Conservation (phyloP, 345 rosid genomes). For the Eutrema japonicum region DNA sequence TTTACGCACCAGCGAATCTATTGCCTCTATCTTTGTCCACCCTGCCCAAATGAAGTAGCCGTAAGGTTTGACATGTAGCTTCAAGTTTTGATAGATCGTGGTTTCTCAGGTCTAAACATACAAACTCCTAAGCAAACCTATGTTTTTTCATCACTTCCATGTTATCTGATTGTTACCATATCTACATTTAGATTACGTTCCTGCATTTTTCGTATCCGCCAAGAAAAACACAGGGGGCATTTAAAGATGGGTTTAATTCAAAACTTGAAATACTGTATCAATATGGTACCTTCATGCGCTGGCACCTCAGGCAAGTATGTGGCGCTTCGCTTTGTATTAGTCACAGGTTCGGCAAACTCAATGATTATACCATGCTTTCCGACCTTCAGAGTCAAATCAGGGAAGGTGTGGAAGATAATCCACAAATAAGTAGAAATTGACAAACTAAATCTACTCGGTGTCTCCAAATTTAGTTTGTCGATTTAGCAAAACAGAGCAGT, state of each 20-base stretch:
- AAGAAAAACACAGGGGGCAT: too few species aligned
- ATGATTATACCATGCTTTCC: conserved; percentile 95
- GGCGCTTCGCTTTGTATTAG: conserved; percentile 71
- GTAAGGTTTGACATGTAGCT: not conserved
- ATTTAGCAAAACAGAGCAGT: too few species aligned
- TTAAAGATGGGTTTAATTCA: too few species aligned
- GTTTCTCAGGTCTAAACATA: too few species aligned
- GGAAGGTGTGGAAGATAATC: not conserved
- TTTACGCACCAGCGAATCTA: conserved; percentile 89
- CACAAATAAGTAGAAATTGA: not conserved
- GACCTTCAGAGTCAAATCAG: conserved; percentile 51
- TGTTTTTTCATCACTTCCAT: too few species aligned
- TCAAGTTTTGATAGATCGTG: too few species aligned
- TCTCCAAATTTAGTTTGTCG: too few species aligned
- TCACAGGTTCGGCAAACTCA: conserved; percentile 81
- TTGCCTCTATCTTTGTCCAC: conserved; percentile 85
- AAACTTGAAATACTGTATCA: not conserved
- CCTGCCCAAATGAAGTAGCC: conserved; percentile 42
- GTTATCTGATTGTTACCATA: too few species aligned
- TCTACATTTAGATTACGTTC: too few species aligned
- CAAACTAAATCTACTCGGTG: not conserved
- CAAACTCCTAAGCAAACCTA: too few species aligned
- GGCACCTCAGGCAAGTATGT: conserved; percentile 98
- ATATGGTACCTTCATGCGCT: conserved; percentile 79
- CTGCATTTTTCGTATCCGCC: too few species aligned